phyloP scores from a whole-genome alignment of 192 early-diverging fungal genomes.

The Mortierella claussenii region DNA sequence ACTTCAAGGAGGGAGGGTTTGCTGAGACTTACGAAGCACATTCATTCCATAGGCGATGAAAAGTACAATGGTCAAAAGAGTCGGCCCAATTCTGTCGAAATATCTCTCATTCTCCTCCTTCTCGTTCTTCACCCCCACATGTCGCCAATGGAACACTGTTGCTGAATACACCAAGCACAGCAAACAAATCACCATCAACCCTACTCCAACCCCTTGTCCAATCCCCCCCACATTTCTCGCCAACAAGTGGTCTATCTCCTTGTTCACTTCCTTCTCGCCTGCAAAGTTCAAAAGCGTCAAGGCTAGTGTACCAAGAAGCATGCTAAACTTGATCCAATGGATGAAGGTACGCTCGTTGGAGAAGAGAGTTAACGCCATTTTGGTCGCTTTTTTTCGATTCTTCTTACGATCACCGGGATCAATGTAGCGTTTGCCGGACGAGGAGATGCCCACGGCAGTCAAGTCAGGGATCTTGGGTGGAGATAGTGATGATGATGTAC shows the following conservation, averaged over 20 bases:
- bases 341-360: conserved; percentile 46
- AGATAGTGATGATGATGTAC: neutral
- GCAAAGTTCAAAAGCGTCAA: conserved; percentile 44
- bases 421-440: conserved; percentile 27
- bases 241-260: neutral
- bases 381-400: conserved; percentile 1
- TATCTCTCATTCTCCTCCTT: conserved; percentile 18
- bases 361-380: conserved; percentile 19
- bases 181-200: conserved; percentile 27
- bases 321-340: conserved; percentile 50
- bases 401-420: conserved; percentile 19
- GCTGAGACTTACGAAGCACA: conserved; percentile 35
- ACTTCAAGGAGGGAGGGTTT: too few relatives aligned
- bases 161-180: conserved; percentile 23
- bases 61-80: conserved; percentile 22
- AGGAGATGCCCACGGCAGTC: neutral
- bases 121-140: conserved; percentile 16
- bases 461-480: neutral
- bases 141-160: conserved; percentile 24
- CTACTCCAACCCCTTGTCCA: conserved; percentile 19
- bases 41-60: conserved; percentile 29
- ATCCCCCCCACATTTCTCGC: conserved; percentile 7
- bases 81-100: conserved; percentile 43
- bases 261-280: neutral
- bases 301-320: conserved; percentile 27